A percentile compares a stretch with the other conserved stretches of the same genome.
Evolutionary conservation across 345 rosid genomes (phyloP).

Genomic region (Cardamine resedifolia): DNA sequence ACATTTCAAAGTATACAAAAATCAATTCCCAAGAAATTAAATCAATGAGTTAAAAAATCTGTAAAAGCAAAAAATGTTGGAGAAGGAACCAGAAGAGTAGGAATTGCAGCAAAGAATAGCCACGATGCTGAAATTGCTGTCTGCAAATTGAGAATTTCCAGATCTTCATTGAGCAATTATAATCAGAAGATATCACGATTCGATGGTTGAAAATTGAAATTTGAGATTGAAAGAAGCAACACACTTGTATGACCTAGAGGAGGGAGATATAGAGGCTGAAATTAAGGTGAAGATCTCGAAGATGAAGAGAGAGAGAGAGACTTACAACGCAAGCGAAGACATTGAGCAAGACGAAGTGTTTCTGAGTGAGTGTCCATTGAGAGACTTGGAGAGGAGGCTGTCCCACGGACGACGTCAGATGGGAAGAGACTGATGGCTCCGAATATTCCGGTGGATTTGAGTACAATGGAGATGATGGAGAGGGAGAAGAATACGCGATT

Average conservation of each 20-base stretch:
- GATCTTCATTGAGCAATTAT: neutral
- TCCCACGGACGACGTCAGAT: constrained; percentile 58
- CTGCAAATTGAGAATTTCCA: constrained; percentile 40
- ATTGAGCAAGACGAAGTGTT: constrained; percentile 62
- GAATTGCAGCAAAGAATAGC: constrained; percentile 86
- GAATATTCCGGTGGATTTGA: constrained; percentile 17
- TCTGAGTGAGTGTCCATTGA: constrained; percentile 63
- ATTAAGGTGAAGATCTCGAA: neutral
- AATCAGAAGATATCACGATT: neutral
- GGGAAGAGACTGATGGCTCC: constrained; percentile 41
- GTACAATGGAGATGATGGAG: constrained; percentile 14
- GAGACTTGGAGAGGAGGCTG: constrained; percentile 51
- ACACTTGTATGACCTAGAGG: constrained; percentile 2
- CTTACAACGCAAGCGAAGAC: constrained; percentile 68
- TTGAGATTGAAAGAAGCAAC: neutral
- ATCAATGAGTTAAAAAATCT: neutral
- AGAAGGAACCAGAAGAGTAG: constrained; percentile 69
- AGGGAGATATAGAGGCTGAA: neutral
- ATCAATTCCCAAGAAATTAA: neutral
- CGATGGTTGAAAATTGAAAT: neutral
- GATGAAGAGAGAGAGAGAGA: neutral
- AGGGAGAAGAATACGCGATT: constrained; percentile 5
- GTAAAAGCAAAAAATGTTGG: neutral
- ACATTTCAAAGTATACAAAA: constrained; percentile 5
- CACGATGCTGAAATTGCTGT: constrained; percentile 76